Evolutionary conservation across 2,329 filamentous ascomycete genomes (phyloP), one percentile per base, ranked within the genome.

Genomic region (Colletotrichum eleusines): DNA sequence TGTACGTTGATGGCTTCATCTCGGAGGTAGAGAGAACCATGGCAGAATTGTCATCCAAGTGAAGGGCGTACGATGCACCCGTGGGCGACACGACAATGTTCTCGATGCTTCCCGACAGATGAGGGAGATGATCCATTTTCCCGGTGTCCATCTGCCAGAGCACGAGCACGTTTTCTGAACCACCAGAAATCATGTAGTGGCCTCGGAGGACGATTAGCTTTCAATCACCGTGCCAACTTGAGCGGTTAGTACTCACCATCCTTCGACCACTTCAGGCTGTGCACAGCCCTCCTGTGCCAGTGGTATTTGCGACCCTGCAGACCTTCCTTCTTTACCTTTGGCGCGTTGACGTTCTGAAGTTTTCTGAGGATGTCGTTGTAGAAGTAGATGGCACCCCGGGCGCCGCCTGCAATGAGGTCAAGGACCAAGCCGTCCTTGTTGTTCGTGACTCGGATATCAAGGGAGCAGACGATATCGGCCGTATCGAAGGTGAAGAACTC

Each of bases 121-220:
- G 94, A n/a, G 96, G 96, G 35, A 99, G 84, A 77, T 91, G 94
- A 77, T 96, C 92, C 76, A 90, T 90, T 78, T 91, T 91, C 73
- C 91, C 91, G 0, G 95, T 98, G 74, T 97, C 93, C 68, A 98
- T 85, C 81, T 99, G 96, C 95, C 95, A 98, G 40, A 98, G 84
- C 11, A 97, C 93, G 51, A 99, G 85, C 26, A 94, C 92, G 9
- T 94, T 95, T 81, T 99, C 96, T 28, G 90, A 90, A 40, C 96
- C 96, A 77, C 96, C 96, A 67, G 96, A 98, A 63, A 99, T 91
- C 70, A 99, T 83, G 80, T 99, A 99, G 78, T 97, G 94, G 61
- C 94, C 93, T 96, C 60, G 50, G 54, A 58, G 57, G 76, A 83
- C 72, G 83, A 83, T 74, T 72, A 72, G 61, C 16, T 44, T 28